These are phyloP conservation scores for Cryphonectria carpinicola DNA, from an alignment of 2,329 filamentous ascomycete genomes.

Conservation along the genomic window DNA sequence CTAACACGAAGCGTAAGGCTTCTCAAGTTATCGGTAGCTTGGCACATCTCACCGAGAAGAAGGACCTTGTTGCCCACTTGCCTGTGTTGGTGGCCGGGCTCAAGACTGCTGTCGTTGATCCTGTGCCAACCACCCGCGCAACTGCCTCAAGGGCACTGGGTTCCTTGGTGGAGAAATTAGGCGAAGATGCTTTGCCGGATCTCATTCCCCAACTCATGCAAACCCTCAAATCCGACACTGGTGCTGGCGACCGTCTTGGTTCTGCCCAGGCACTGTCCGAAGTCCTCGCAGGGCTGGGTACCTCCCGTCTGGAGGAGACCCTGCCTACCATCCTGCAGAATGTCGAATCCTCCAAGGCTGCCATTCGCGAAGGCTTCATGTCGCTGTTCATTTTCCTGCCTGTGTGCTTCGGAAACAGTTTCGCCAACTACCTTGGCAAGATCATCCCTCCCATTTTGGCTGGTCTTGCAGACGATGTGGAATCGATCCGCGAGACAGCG, in stretches of 20 bases:
- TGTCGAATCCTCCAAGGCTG: slow-evolving; percentile 85
- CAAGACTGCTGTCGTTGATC: slow-evolving; percentile 87
- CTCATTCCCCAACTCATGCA: slow-evolving; percentile 98
- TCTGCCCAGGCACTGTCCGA: slow-evolving; percentile 96
- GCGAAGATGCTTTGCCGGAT: slow-evolving; percentile 94
- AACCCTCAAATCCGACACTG: slow-evolving; percentile 95
- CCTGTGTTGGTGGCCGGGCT: slow-evolving; percentile 91
- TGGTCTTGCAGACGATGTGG: slow-evolving; percentile 92
- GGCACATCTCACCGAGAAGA: slow-evolving; percentile 94
- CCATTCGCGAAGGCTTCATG: slow-evolving; percentile 98
- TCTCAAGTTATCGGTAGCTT: slow-evolving; percentile 97
- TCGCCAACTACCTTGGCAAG: slow-evolving; percentile 90
- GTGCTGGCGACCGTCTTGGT: slow-evolving; percentile 92
- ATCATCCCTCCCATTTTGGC: slow-evolving; percentile 95
- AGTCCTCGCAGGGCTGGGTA: slow-evolving; percentile 93
- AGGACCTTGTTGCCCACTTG: slow-evolving; percentile 87
- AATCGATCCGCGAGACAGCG: slow-evolving; percentile 96
- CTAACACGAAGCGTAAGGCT: slow-evolving; percentile 93
- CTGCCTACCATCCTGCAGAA: slow-evolving; percentile 96
- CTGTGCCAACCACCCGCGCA: slow-evolving; percentile 92
- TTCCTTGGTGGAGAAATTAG: slow-evolving; percentile 96
- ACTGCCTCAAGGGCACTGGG: slow-evolving; percentile 95
- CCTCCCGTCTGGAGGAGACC: slow-evolving; percentile 89
- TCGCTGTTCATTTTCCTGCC: slow-evolving; percentile 99
- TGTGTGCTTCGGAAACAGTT: slow-evolving; percentile 98